phyloP scores from a whole-genome alignment of 2,329 filamentous ascomycete genomes.

The Ophiostoma montium region DNA sequence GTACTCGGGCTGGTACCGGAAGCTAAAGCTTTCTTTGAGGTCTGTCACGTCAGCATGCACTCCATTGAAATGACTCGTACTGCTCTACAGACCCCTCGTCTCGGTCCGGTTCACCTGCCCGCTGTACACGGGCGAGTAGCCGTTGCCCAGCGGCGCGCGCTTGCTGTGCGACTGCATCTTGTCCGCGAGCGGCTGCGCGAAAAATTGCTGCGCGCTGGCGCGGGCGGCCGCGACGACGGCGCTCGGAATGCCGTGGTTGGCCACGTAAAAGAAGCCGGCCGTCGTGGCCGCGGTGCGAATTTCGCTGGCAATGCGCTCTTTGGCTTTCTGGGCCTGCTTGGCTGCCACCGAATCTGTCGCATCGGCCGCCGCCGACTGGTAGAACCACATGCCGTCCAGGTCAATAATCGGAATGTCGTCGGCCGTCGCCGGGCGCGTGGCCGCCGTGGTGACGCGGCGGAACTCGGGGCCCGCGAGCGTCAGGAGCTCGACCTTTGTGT shows the following conservation, averaged over 20 bases:
- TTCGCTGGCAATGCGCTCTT: constrained; percentile 22
- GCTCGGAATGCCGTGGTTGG: constrained; percentile 15
- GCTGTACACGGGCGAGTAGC: constrained; percentile 12
- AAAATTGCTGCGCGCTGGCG: constrained; percentile 11
- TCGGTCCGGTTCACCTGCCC: constrained; percentile 14
- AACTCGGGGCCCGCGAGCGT: constrained; percentile 24
- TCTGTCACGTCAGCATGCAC: constrained; percentile 9
- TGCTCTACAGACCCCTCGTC: constrained; percentile 4
- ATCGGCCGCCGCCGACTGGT: not conserved
- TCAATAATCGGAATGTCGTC: constrained; percentile 41
- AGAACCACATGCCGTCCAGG: constrained; percentile 26
- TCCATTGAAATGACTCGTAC: too few species aligned
- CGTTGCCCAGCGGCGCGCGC: constrained; percentile 11
- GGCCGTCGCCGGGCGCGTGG: constrained; percentile 23
- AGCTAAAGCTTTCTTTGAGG: constrained; percentile 16
- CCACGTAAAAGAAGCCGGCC: constrained; percentile 16
- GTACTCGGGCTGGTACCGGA: constrained; percentile 15
- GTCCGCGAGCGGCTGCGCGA: constrained; percentile 12
- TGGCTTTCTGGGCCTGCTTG: not conserved
- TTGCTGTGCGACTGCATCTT: constrained; percentile 13
- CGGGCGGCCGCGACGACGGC: constrained; percentile 8
- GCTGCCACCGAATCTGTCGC: constrained; percentile 8
- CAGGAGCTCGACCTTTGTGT: constrained; percentile 12
- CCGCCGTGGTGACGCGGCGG: constrained; percentile 21
- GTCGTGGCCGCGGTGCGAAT: constrained; percentile 20